Conservation (phyloP, 2,329 filamentous ascomycete genomes). For the Phyllosticta citribraziliensis region DNA sequence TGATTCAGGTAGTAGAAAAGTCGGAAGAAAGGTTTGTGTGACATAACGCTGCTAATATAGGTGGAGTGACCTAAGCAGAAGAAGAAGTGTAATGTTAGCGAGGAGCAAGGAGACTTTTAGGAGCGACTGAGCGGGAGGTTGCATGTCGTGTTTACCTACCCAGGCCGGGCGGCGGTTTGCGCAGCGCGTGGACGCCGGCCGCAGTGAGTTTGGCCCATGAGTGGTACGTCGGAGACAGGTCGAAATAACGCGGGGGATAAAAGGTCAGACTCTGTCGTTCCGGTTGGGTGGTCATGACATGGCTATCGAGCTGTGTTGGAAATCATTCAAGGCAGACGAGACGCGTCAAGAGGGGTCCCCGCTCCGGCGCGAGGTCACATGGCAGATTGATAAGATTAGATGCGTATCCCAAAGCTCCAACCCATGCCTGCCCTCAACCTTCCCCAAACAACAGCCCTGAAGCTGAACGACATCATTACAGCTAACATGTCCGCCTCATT, state of each 20-base stretch:
- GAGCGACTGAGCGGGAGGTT: neutral
- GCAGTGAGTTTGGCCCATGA: conserved; percentile 53
- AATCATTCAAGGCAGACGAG: neutral
- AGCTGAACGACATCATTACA: neutral
- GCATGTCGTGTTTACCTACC: conserved; percentile 31
- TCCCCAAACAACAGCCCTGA: neutral
- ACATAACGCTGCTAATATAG: neutral
- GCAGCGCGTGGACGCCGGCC: conserved; percentile 45
- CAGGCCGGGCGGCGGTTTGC: conserved; percentile 30
- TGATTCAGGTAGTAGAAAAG: conserved; percentile 46
- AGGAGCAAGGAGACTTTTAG: neutral
- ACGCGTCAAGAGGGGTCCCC: neutral
- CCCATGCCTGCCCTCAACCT: neutral
- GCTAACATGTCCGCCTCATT: neutral
- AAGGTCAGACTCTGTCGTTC: conserved; percentile 20
- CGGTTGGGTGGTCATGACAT: conserved; percentile 27
- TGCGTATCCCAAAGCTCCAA: neutral
- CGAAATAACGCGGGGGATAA: conserved; percentile 52
- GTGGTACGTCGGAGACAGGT: conserved; percentile 50
- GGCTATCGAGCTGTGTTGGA: conserved; percentile 5
- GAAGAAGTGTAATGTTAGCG: neutral
- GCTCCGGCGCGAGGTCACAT: neutral
- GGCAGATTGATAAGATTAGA: neutral
- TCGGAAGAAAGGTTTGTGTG: neutral
- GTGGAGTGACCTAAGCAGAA: neutral